Evolutionary conservation across 768 basidiomycete genomes (phyloP), one percentile per base, ranked within the genome.

Genomic region (Inosperma sp.): DNA sequence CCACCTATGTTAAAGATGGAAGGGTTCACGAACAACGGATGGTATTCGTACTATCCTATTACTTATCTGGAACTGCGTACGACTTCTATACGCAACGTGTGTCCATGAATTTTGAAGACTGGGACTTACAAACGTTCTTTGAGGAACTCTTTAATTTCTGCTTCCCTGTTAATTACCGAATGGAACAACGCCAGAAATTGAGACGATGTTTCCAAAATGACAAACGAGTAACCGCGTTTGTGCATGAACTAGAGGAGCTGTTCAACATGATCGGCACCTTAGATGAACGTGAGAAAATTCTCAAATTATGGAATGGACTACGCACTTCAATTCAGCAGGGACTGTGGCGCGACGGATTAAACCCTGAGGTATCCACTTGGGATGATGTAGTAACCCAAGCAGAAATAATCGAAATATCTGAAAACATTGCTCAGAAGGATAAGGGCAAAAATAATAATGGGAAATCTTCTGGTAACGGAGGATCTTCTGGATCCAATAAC

Each of bases 271-370:
- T 72, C 6, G 72, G 71, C 0, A 35, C 58, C 3, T 51, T 57
- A 0, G 58, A 62, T 4, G 52, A 68, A 7, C 50, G 54, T 0
- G 67, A 72, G 12, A 40, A 57, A 14, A 65, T 71, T 0, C 56
- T 64, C 12, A 58, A 61, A 10, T 57, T 76, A 0, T 77, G 71
- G 72, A 57, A 62, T 5, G 69, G 73, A 0, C 49, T 71, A 0
- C 45, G 53, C 1, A 19, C 47, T 0, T 30, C 52, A 7, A 60
- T 74, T 1, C 68, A 68, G 22, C 49, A 52, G 1, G 56, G 63
- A 5, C 50, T 73, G 2, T 68, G 66, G 64, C 51, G 50, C 13
- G 54, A 67, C 2, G 47, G 61, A 3, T 51, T 71, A 0, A 63
- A 66, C 2, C 66, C 64, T 0, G 61, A 68, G 5, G 23, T 40